These are phyloP conservation scores for Alternaria alternata DNA, from an alignment of 2,329 filamentous ascomycete species.

Conservation along the genomic window DNA sequence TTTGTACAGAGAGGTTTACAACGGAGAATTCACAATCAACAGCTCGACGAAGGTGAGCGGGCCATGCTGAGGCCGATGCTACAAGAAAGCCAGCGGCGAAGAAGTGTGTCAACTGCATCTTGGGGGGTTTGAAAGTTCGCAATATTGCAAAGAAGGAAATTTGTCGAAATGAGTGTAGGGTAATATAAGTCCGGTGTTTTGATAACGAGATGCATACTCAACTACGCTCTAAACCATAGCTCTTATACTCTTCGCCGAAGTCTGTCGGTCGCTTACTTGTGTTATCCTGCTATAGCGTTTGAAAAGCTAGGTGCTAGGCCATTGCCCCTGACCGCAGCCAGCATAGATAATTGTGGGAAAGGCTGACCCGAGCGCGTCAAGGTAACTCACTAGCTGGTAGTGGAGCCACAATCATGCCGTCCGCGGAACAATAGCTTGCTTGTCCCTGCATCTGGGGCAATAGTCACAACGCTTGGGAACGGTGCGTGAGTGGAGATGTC, in stretches of 20 bases:
- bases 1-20: too few relatives aligned
- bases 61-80: neutral
- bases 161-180: neutral
- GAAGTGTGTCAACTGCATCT: neutral
- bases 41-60: slow-evolving; percentile 1
- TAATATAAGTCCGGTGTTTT: neutral
- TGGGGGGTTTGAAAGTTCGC: neutral
- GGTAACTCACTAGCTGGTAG: neutral
- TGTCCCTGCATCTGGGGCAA: neutral
- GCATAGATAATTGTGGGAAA: neutral
- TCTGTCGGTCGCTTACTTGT: neutral
- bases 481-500: neutral
- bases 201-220: slow-evolving; percentile 1
- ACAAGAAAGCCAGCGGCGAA: neutral
- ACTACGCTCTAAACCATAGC: neutral
- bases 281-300: neutral
- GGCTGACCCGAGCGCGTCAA: neutral
- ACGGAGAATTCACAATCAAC: slow-evolving; percentile 2
- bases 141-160: neutral
- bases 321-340: neutral
- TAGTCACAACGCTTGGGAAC: neutral
- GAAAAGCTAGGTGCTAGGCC: neutral
- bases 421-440: neutral
- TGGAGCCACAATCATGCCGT: neutral
- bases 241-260: slow-evolving; percentile 1